phyloP scores from a whole-genome alignment of 2,329 filamentous ascomycete species.

The Aspergillus sp. region DNA sequence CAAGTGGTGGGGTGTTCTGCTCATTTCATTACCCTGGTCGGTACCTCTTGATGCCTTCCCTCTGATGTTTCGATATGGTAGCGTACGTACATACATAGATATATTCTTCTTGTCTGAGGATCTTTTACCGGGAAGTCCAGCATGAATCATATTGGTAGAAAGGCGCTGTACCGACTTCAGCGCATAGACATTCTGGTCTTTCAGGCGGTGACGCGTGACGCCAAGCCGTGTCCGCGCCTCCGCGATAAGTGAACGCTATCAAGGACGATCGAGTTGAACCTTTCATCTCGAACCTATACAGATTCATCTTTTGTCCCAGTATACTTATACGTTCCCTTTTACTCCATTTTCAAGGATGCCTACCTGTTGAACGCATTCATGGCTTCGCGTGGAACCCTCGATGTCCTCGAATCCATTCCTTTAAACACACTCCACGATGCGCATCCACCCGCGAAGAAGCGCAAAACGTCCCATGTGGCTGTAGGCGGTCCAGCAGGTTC shows the following conservation, averaged over 20 bases:
- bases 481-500: constrained; percentile 10
- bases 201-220: constrained; percentile 1
- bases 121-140: neutral
- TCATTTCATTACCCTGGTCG: neutral
- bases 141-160: neutral
- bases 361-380: constrained; percentile 24
- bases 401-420: constrained; percentile 27
- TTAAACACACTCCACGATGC: constrained; percentile 24
- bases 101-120: neutral
- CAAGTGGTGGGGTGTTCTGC: neutral
- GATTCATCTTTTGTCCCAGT: neutral
- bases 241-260: neutral
- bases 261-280: neutral
- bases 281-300: neutral
- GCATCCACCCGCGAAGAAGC: constrained; percentile 24
- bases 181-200: neutral
- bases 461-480: constrained; percentile 20
- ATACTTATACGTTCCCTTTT: neutral
- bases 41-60: neutral
- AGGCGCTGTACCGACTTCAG: neutral
- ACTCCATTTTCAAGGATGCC: constrained; percentile 6
- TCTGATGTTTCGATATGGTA: neutral
- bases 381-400: constrained; percentile 26
- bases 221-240: neutral
- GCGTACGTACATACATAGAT: neutral